Percentiles rank a stretch among this genome's conserved stretches.
phyloP scores from a whole-genome alignment of 495 filamentous ascomycete genomes.

The Penicillium ucsense region DNA sequence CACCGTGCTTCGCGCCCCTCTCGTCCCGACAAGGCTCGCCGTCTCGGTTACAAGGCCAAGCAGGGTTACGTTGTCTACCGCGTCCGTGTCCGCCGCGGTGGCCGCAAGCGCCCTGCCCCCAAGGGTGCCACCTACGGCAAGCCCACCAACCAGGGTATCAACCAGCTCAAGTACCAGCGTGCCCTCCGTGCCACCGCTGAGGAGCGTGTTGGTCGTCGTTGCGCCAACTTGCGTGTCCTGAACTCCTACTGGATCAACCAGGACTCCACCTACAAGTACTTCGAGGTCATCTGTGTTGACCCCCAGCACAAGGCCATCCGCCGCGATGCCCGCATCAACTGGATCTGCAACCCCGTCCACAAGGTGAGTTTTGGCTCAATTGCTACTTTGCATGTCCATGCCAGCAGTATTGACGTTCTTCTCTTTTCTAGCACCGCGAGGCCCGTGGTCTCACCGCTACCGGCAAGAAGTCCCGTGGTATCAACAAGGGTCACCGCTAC shows the following conservation, averaged over 20 bases:
- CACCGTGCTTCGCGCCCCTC: constrained; percentile 97
- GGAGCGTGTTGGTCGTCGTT: constrained; percentile 98
- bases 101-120: constrained; percentile 86
- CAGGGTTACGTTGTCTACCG: constrained; percentile 99
- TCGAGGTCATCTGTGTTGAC: constrained; percentile 98
- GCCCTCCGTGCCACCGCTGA: constrained; percentile 94
- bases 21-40: constrained; percentile 98
- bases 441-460: constrained; percentile 90
- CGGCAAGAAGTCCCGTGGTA: constrained; percentile 97
- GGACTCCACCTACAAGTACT: constrained; percentile 99
- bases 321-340: constrained; percentile 98
- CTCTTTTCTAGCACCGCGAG: constrained; percentile 69
- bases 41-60: constrained; percentile 99
- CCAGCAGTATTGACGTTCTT: constrained; percentile 48
- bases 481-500: constrained; percentile 97
- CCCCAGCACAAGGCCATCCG: constrained; percentile 99
- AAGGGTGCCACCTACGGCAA: constrained; percentile 99
- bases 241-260: constrained; percentile 99
- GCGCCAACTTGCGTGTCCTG: constrained; percentile 95
- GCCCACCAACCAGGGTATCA: constrained; percentile 99
- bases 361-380: constrained; percentile 47
- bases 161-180: constrained; percentile 99
- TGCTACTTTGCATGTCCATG: constrained; percentile 71
- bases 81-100: constrained; percentile 92
- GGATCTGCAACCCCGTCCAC: constrained; percentile 98